Base-by-base conservation (phyloP, 768 basidiomycete genomes). In the Pisolithus orientalis region DNA sequence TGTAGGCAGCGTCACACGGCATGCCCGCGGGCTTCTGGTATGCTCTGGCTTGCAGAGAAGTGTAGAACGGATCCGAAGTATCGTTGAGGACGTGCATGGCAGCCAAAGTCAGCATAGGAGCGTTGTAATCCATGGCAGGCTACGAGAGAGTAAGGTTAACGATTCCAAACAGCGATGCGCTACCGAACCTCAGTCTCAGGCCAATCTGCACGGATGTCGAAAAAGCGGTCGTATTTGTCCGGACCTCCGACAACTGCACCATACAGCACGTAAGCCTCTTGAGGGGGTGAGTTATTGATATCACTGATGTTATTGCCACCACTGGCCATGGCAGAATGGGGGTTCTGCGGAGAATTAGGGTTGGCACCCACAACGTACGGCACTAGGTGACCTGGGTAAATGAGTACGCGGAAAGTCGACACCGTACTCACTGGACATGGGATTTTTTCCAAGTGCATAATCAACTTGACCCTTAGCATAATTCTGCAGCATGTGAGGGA, bases 181-280 rank as follows among this genome's bases (percentile, higher is more conserved):
- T 25, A 31, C 53, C 70, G 29, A 57, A 87, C 85, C 78, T 96
- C 94, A 16, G 84, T 87, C 69, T 95, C 78, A 1, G 85, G 85
- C 89, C 91, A 95, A 65, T 95, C 92, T 52, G 79, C 84, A 38
- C 94, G 82, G 54, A 92, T 84, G 62, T 96, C 88, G 65, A 79
- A 94, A 70, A 80, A 96, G 25, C 76, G 74, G 63, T 90, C 94
- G 25, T 78, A 73, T 53, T 72, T 74, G 61, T 89, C 81, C 0
- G 94, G 94, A 29, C 94, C 94, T 42, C 94, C 94, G 13, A 95
- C 79, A 27, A 94, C 80, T 24, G 85, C 93, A 29, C 94, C 94
- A 61, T 93, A 94, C 8, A 96, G 68, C 1, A 89, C 75, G 64
- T 93, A 81, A 0, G 85, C 80, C 65, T 89, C 86, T 53, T 82